Conservation (phyloP, 768 basidiomycete species). For the Mycena filopes region DNA sequence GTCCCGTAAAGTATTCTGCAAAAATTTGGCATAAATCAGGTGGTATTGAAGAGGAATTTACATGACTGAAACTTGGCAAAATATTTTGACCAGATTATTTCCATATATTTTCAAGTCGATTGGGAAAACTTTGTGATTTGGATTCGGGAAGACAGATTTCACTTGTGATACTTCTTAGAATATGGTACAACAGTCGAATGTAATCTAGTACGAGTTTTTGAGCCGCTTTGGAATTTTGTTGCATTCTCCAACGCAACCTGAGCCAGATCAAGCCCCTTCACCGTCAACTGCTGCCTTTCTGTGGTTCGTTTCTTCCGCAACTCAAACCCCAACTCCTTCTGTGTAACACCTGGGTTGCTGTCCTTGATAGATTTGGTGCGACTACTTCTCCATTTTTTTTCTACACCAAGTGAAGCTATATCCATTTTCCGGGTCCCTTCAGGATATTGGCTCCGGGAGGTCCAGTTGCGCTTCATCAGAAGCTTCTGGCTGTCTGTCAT, state of each 20-base stretch:
- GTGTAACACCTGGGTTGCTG: background rate
- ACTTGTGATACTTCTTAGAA: background rate
- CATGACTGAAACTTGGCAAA: no score
- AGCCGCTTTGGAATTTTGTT: background rate
- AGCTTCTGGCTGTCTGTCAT: background rate
- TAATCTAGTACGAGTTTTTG: background rate
- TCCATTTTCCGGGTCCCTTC: background rate
- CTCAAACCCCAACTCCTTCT: background rate
- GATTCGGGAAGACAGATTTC: no score
- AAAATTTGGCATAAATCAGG: no score
- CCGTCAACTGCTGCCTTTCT: background rate
- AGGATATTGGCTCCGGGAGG: background rate
- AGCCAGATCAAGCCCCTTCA: background rate
- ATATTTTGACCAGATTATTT: no score
- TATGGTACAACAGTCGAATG: background rate
- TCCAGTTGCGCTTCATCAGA: background rate
- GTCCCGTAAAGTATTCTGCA: no score
- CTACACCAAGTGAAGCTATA: background rate
- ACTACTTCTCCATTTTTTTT: background rate
- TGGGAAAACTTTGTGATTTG: no score
- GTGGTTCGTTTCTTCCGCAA: background rate
- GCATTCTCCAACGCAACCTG: background rate
- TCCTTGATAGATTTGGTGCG: background rate
- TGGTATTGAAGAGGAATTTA: no score
- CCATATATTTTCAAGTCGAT: no score